Base-by-base conservation (phyloP, 331 rosid species). In the Ulmus americana region DNA sequence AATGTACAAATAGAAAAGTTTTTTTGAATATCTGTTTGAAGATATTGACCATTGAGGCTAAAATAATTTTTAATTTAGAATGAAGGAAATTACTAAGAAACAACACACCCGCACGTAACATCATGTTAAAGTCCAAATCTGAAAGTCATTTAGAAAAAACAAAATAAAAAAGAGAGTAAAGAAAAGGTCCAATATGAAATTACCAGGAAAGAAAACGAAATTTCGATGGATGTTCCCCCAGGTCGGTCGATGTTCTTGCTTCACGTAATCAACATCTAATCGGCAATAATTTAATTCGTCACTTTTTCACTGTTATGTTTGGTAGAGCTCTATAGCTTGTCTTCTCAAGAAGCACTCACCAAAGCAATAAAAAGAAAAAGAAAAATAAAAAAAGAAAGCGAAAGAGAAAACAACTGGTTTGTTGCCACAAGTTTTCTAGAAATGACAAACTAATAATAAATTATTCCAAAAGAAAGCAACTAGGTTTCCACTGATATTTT, bases 251-350 rank as follows among this genome's bases (percentile, higher is more conserved):
- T 14, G 50, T 59, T 28, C 35, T 28, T 59, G 64, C 46, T 14
- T 43, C 64, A 40, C 64, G 8, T n/a, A n/a, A 59, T 28, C 46
- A 59, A 59, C 49, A 59, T 43, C 49, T 59, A 59, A 42, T 55
- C 59, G 28, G 35, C 59, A 28, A 28, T 55, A 6, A 28, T 55
- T 28, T 55, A 6, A 28, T 55, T 11, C 28, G 42, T 55, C 59
- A 55, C 15, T 39, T 55, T 28, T 14, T 55, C 59, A 39, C 10
- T 55, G 59, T 28, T 28, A 1, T 55, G 59, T 55, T 55, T 28
- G 5, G 59, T 20, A 22, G 42, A 13, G 18, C 13, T 13, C 40
- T 55, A 28, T 6, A 9, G 43, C 59, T 20, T 55, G 6, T 7
- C 59, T 55, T 55, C 14, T 7, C 59, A 54, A 6, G 39, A 10